Evolutionary conservation across 2,329 filamentous ascomycete genomes (phyloP), one percentile per base, ranked within the genome.

Genomic region (Colletotrichum liriopes): DNA sequence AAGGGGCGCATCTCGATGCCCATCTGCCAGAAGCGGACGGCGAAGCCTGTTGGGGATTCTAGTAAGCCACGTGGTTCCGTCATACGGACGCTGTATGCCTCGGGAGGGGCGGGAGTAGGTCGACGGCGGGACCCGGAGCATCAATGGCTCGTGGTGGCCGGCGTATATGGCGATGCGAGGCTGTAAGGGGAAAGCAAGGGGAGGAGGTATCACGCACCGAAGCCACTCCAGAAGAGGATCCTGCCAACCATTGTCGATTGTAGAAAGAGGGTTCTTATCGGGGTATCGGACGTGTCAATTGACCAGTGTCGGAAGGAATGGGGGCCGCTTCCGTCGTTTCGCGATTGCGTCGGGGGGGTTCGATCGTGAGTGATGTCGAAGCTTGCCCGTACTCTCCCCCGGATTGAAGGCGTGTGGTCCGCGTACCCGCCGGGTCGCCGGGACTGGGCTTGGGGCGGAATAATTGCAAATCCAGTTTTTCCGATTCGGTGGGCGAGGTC

Each of bases 1-100:
- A 98, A 92, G 64, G 96, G 96, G 74, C 95, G 94, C 95, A 97
- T 98, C 87, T 99, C 95, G 82, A 99, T 96, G 80, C 96, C 96
- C 82, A 99, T 92, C 85, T 98, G 96, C 94, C 95, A 98, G 84
- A 96, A 90, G 78, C 96, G 94, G 81, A 95, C 93, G 81, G 93
- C 95, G 79, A 98, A 86, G 88, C 96, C 96, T 99, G 78, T 71
- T 32, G 11, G 12, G 18, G 8, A n/a, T n/a, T 54, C 29, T 58
- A 55, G 55, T 51, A 32, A 54, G 37, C 32, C 14, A 32, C 20
- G 11, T 14, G 5, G 0, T 26, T n/a, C 35, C 18, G 61, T n/a
- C 23, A 23, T 20, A 54, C 11, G 14, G 32, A 35, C 74, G 67
- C 49, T 66, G 73, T 67, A 74, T 18, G 58, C 55, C 54, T 71